These are phyloP conservation scores for Salix purpurea DNA, from an alignment of 345 rosid genomes.

Conservation along the genomic window DNA sequence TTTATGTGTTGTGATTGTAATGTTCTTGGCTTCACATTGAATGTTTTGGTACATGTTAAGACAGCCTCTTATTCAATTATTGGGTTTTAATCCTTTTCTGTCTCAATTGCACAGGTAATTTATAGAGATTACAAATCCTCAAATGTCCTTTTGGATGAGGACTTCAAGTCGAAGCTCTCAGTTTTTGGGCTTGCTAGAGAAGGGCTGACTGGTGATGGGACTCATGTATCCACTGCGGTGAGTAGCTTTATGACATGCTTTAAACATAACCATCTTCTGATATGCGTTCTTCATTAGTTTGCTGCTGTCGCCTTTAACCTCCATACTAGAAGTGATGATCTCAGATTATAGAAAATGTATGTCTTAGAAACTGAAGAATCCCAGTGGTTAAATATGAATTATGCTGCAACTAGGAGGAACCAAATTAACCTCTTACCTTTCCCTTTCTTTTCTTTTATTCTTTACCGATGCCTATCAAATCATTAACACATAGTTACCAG, in stretches of 20 bases:
- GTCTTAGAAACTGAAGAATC: not conserved
- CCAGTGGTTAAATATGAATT: not conserved
- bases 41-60: not conserved
- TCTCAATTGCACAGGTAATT: constrained; percentile 52
- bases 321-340: not conserved
- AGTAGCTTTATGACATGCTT: constrained; percentile 11
- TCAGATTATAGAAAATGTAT: not conserved
- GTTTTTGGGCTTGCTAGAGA: constrained; percentile 97
- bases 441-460: not conserved
- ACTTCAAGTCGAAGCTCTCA: constrained; percentile 65
- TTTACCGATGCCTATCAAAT: not conserved
- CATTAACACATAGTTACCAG: not conserved
- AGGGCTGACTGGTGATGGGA: constrained; percentile 69
- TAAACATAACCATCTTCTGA: not conserved
- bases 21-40: not conserved
- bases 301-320: not conserved
- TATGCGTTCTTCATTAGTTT: not conserved
- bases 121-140: constrained; percentile 89
- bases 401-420: not conserved
- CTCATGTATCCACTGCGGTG: constrained; percentile 88
- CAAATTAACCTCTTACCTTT: not conserved
- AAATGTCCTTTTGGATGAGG: constrained; percentile 71
- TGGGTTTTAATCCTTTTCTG: not conserved
- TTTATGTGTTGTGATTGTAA: not conserved
- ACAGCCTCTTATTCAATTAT: not conserved